Evolutionary conservation across 768 basidiomycete genomes (phyloP).

Genomic region (Lentinula boryana): DNA sequence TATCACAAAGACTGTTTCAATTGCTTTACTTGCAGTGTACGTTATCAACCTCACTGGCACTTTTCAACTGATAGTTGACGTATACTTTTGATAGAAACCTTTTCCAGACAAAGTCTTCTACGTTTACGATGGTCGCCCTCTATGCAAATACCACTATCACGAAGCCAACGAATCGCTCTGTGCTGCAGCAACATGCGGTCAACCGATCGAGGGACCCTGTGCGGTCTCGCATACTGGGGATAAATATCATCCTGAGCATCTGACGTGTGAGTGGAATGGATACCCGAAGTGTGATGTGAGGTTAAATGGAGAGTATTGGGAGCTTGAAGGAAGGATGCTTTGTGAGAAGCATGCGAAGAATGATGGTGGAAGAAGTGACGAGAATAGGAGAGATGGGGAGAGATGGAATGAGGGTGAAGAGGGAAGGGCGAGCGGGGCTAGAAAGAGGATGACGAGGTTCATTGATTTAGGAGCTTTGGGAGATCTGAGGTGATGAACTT

Average conservation of each 20-base stretch:
- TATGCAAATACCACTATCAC: constrained; percentile 91
- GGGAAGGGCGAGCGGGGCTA: constrained; percentile 2
- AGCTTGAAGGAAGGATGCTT: constrained; percentile 78
- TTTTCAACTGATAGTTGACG: background rate
- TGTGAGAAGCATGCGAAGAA: constrained; percentile 72
- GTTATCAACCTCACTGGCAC: background rate
- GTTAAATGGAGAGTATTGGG: constrained; percentile 76
- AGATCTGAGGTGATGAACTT: background rate
- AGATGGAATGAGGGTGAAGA: background rate
- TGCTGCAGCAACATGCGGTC: constrained; percentile 67
- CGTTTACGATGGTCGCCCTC: constrained; percentile 84
- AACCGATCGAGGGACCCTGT: constrained; percentile 92
- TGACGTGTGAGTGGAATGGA: constrained; percentile 69
- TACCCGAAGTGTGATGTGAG: constrained; percentile 43
- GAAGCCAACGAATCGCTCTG: constrained; percentile 89
- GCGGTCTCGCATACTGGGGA: constrained; percentile 79
- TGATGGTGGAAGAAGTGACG: constrained; percentile 2
- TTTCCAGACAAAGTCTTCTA: constrained; percentile 93
- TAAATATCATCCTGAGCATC: constrained; percentile 84
- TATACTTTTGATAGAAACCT: constrained; percentile 47
- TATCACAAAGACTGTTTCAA: constrained; percentile 92
- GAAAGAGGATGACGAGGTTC: constrained; percentile 10
- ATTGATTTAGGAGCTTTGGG: constrained; percentile 3
- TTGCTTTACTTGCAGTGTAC: constrained; percentile 43
- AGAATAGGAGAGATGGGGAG: constrained; percentile 17